These are phyloP conservation scores for Periconia macrospinosa DNA, from an alignment of 2,329 filamentous ascomycete genomes.

Conservation along the genomic window DNA sequence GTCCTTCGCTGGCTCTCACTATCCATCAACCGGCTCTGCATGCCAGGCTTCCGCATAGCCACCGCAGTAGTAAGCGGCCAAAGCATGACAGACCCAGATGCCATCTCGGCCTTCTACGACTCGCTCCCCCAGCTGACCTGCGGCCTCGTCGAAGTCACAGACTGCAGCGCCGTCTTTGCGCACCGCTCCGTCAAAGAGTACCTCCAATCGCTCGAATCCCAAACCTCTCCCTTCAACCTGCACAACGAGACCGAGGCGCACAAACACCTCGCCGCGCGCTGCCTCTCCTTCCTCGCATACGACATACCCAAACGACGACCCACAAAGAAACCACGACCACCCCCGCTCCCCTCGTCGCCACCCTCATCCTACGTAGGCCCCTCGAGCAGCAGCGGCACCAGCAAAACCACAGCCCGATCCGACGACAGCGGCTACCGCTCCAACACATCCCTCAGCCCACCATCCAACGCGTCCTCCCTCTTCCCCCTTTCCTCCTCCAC, in stretches of 20 bases:
- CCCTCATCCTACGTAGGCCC: background rate
- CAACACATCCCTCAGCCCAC: slow-evolving; percentile 3
- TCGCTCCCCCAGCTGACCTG: slow-evolving; percentile 26
- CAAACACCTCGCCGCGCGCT: slow-evolving; percentile 29
- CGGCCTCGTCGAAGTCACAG: slow-evolving; percentile 24
- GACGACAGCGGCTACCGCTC: slow-evolving; percentile 38
- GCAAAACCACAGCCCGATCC: slow-evolving; percentile 26
- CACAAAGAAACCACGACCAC: slow-evolving; percentile 9
- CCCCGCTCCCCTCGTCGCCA: background rate
- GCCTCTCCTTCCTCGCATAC: slow-evolving; percentile 30
- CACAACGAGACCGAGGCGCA: slow-evolving; percentile 26
- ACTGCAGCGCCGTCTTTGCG: slow-evolving; percentile 21
- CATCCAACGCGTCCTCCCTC: slow-evolving; percentile 1
- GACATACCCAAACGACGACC: slow-evolving; percentile 31
- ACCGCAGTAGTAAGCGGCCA: slow-evolving; percentile 16
- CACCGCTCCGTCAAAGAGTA: slow-evolving; percentile 30
- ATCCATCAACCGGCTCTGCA: slow-evolving; percentile 22
- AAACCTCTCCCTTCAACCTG: slow-evolving; percentile 26
- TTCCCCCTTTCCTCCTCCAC: slow-evolving; percentile 1
- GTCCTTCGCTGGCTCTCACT: slow-evolving; percentile 30
- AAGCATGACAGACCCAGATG: slow-evolving; percentile 5
- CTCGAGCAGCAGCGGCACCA: slow-evolving; percentile 21
- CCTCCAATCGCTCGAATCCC: slow-evolving; percentile 20
- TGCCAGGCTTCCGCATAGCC: slow-evolving; percentile 22
- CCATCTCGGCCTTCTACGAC: slow-evolving; percentile 12